Conservation (phyloP, 2,329 filamentous ascomycete genomes). For the Acarospora socialis region DNA sequence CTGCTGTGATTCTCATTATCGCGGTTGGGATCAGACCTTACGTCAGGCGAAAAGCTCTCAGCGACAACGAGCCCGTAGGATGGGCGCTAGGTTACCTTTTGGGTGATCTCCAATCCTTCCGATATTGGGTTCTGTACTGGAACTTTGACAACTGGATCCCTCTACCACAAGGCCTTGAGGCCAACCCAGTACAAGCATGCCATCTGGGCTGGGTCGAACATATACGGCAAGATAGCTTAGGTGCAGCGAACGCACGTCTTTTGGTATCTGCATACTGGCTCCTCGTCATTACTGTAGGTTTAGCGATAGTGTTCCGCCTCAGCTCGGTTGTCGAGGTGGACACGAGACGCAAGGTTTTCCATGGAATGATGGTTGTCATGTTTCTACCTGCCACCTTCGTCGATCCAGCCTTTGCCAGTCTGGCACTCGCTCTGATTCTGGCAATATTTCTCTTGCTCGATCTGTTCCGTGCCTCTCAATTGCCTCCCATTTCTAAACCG, state of each 20-base stretch:
- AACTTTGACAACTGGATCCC: conserved; percentile 63
- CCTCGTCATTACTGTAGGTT: conserved; percentile 52
- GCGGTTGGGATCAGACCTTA: conserved; percentile 57
- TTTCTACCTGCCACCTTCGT: conserved; percentile 75
- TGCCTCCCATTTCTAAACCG: conserved; percentile 76
- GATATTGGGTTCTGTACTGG: conserved; percentile 54
- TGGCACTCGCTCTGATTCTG: conserved; percentile 68
- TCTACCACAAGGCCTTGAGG: no score
- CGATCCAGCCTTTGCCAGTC: conserved; percentile 68
- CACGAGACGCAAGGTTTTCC: conserved; percentile 90
- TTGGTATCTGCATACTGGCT: conserved; percentile 61
- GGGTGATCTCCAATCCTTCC: conserved; percentile 58
- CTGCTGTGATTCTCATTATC: conserved; percentile 49
- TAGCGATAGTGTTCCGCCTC: conserved; percentile 60
- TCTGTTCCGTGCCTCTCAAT: conserved; percentile 74
- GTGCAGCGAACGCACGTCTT: conserved; percentile 70
- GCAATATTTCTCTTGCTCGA: conserved; percentile 80
- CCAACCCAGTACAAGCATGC: conserved; percentile 19
- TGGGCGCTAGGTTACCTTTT: conserved; percentile 88
- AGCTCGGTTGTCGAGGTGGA: conserved; percentile 77
- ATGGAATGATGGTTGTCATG: conserved; percentile 97
- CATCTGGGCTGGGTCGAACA: conserved; percentile 46
- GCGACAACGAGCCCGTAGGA: conserved; percentile 66
- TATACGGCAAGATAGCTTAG: conserved; percentile 49
- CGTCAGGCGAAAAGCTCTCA: conserved; percentile 52